Percentiles rank a stretch among this genome's conserved stretches.
These are phyloP conservation scores for Podaxis sp. DNA, from an alignment of 768 basidiomycete genomes.

Conservation along the genomic window DNA sequence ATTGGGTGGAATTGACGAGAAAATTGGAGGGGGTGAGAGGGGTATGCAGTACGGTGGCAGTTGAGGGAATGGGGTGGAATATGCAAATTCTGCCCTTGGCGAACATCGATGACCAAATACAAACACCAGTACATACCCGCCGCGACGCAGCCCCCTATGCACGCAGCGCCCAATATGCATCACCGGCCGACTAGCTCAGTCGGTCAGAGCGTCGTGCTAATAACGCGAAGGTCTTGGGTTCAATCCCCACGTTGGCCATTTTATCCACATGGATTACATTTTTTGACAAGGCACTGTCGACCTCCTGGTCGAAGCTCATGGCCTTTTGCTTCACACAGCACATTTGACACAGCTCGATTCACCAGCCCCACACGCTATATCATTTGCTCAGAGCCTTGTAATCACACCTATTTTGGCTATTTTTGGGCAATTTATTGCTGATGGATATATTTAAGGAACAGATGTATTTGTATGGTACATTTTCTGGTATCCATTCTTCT, in stretches of 20 bases:
- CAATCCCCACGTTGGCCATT: constrained; percentile 17
- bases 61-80: not conserved
- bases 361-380: too few relatives aligned
- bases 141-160: not conserved
- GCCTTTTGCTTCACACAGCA: not conserved
- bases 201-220: constrained; percentile 86
- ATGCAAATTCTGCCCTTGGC: not conserved
- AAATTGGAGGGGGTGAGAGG: not conserved
- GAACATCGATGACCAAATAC: not conserved
- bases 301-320: not conserved
- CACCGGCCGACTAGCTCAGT: constrained; percentile 72
- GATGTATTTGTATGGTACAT: not conserved
- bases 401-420: too few relatives aligned
- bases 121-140: not conserved
- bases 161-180: not conserved
- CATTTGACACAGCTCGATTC: too few relatives aligned
- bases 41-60: not conserved
- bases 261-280: not conserved
- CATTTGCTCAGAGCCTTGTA: too few relatives aligned
- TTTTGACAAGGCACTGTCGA: not conserved
- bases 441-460: not conserved
- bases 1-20: not conserved
- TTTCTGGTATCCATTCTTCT: too few relatives aligned
- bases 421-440: too few relatives aligned
- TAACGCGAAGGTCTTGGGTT: constrained; percentile 65